Evolutionary conservation across 73 alveolate species (phyloP).

Genomic region (Paramecium sexaurelia): DNA sequence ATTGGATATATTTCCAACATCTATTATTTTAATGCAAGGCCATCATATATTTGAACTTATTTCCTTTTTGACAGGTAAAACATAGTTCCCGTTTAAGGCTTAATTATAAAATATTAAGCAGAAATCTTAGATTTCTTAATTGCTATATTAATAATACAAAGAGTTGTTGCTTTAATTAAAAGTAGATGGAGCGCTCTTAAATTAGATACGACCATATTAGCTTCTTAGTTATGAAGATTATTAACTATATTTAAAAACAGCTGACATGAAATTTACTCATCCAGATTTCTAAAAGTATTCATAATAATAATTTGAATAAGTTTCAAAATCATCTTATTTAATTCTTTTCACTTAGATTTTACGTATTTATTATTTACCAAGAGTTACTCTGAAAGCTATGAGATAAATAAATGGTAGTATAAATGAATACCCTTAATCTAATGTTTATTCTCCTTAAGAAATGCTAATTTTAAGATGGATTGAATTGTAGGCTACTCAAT

Average conservation of each 20-base stretch:
- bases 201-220: constrained; percentile 96
- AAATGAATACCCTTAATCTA: constrained; percentile 78
- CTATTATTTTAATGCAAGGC: constrained; percentile 91
- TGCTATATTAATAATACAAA: constrained; percentile 81
- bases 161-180: constrained; percentile 89
- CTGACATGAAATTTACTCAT: constrained; percentile 51
- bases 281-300: constrained; percentile 47
- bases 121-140: constrained; percentile 78
- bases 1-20: constrained; percentile 90
- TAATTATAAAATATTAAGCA: constrained; percentile 69
- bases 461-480: constrained; percentile 89
- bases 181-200: constrained; percentile 95
- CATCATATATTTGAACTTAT: constrained; percentile 88
- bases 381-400: constrained; percentile 94
- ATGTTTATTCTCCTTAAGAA: constrained; percentile 83
- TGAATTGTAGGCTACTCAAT: constrained; percentile 73
- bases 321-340: constrained; percentile 90
- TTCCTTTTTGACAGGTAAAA: constrained; percentile 89
- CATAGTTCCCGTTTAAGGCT: constrained; percentile 90
- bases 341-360: constrained; percentile 88
- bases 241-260: constrained; percentile 65
- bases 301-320: constrained; percentile 79
- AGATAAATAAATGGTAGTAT: constrained; percentile 82
- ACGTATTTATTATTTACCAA: constrained; percentile 90
- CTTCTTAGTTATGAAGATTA: constrained; percentile 85